Conservation (phyloP, 345 rosid genomes). For the Eucalyptus dawsonii region DNA sequence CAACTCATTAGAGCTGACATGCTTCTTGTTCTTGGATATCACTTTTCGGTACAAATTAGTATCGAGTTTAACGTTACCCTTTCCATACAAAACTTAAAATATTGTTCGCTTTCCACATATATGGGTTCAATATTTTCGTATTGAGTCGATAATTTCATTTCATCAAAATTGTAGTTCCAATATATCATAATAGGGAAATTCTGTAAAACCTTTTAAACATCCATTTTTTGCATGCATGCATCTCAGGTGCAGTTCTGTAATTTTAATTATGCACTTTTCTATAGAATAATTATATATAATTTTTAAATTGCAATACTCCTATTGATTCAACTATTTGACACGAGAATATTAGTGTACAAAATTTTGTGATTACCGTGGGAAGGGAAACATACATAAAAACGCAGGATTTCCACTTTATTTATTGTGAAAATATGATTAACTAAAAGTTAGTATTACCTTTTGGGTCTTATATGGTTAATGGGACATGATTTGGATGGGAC, state of each 20-base stretch:
- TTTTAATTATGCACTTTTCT: not conserved
- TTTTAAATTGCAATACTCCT: no score
- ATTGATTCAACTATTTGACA: no score
- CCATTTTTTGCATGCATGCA: not conserved
- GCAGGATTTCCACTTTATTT: not conserved
- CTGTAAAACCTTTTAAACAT: not conserved
- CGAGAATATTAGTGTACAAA: no score
- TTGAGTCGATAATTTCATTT: not conserved
- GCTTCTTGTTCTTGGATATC: not conserved
- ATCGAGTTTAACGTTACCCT: not conserved
- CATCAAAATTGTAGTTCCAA: not conserved
- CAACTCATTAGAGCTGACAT: not conserved
- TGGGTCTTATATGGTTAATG: no score
- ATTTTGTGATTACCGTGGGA: not conserved
- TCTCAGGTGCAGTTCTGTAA: not conserved
- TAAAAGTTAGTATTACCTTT: no score
- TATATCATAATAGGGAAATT: not conserved
- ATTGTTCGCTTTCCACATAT: no score
- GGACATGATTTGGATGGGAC: no score
- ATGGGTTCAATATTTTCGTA: no score
- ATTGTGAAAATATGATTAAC: not conserved
- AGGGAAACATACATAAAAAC: not conserved
- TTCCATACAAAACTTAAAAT: no score
- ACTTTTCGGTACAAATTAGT: not conserved
- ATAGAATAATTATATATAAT: no score